A percentile compares a stretch with the other conserved stretches of the same genome.
Evolutionary conservation across 306 rosid genomes (phyloP).

Genomic region (Ammopiptanthus mongolicus): DNA sequence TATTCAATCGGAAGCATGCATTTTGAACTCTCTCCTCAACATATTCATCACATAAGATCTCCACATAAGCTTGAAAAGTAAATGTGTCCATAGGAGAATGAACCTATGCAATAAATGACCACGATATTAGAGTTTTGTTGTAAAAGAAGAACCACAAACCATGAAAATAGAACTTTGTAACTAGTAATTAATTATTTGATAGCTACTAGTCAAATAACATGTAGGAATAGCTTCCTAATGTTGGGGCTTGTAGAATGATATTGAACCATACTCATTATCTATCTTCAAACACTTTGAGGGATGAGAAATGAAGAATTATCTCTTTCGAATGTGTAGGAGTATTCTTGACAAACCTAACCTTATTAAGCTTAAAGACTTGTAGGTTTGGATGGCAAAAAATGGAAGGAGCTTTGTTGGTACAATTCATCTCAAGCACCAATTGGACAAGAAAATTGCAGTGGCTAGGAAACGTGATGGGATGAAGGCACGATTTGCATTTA

Average conservation of each 20-base stretch:
- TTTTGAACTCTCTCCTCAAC: background rate
- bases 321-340: too few species aligned
- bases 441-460: too few species aligned
- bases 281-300: too few species aligned
- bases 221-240: background rate
- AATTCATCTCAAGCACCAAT: too few species aligned
- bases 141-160: background rate
- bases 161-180: background rate
- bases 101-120: background rate
- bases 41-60: background rate
- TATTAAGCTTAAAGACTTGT: too few species aligned
- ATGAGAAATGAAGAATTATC: too few species aligned
- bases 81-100: background rate
- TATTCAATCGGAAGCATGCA: background rate
- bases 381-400: too few species aligned
- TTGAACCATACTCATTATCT: too few species aligned
- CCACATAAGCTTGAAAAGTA: background rate
- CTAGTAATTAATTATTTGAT: background rate
- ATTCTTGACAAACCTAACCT: too few species aligned
- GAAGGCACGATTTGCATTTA: background rate
- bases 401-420: too few species aligned
- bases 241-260: background rate
- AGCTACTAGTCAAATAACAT: background rate
- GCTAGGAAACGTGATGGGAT: too few species aligned
- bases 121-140: background rate